Percentiles rank a stretch among this genome's conserved stretches.
These are phyloP conservation scores for Metschnikowia matae DNA, from an alignment of 805 yeast genomes.

Conservation along the genomic window DNA sequence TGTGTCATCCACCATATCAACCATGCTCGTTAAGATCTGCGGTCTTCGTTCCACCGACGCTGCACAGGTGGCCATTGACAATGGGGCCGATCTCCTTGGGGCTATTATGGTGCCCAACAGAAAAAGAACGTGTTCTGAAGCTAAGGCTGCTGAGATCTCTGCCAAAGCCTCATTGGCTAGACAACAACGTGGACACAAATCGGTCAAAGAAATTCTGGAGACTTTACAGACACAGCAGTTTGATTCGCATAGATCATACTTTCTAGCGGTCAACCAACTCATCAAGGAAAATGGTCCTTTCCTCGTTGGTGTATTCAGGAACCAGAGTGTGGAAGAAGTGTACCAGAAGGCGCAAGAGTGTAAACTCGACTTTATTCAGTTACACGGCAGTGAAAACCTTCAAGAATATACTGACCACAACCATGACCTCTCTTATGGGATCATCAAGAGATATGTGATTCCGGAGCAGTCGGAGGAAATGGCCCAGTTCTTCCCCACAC, in stretches of 20 bases:
- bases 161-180: slow-evolving; percentile 24
- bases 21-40: slow-evolving; percentile 71
- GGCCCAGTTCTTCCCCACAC: slow-evolving; percentile 16
- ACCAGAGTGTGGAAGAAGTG: slow-evolving; percentile 69
- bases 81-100: slow-evolving; percentile 78
- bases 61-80: slow-evolving; percentile 63
- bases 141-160: slow-evolving; percentile 28
- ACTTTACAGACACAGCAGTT: slow-evolving; percentile 14
- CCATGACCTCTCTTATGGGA: slow-evolving; percentile 44
- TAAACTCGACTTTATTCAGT: slow-evolving; percentile 72
- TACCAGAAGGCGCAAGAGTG: slow-evolving; percentile 38
- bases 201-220: slow-evolving; percentile 17
- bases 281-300: slow-evolving; percentile 52
- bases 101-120: slow-evolving; percentile 83
- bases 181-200: slow-evolving; percentile 15
- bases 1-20: background rate
- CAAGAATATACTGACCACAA: slow-evolving; percentile 51
- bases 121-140: slow-evolving; percentile 55
- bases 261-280: slow-evolving; percentile 22
- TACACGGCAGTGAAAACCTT: slow-evolving; percentile 66
- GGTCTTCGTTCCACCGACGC: slow-evolving; percentile 69
- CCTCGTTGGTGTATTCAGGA: slow-evolving; percentile 86
- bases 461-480: slow-evolving; percentile 50
- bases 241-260: slow-evolving; percentile 25
- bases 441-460: slow-evolving; percentile 64